Base-by-base conservation (phyloP, 805 yeast species). In the Barnettozyma wickerhamii region DNA sequence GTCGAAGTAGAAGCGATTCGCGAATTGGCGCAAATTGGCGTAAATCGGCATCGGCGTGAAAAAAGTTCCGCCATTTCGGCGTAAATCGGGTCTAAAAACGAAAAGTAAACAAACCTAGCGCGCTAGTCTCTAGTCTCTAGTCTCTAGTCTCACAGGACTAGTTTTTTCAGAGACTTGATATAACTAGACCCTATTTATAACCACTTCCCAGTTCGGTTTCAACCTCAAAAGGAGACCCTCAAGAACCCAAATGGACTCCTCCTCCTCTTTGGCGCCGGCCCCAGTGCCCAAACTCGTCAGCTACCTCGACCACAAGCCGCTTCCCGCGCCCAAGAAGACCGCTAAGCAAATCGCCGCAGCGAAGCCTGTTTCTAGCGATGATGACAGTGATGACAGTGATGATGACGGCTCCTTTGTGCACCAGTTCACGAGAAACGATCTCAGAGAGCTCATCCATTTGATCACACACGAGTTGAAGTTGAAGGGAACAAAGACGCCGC, bases 401-500 rank as follows among this genome's bases (percentile, higher is more conserved):
- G 30, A 7, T 5, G 38, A 35, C 6, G 59, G 52, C 12, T 45
- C 33, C 7, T 55, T 54, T 33, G 58, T 53, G 30, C 69, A 69
- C 47, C 71, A 76, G 48, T 78, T 83, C 50, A 71, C 80, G 18
- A 66, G 91, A 40, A 79, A 79, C 49, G 77, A 79, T 37, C 74
- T 87, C 17, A 81, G 81, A 55, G 77, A 76, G 21, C 68, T 83
- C 20, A 72, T 88, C 29, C 93, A 84, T 59, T 53, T 71, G 19
- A 75, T 87, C 33, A 86, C 96, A 0, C 74, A 75, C 5, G 89
- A 84, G 45, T 61, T 89, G 47, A 88, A 88, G 56, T 65, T 66
- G 9, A 71, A 79, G 42, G 93, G 90, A 20, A 65, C 84, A 2
- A 77, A 80, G 51, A 75, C 86, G 0, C 95, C 95, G 6, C 80